Base-by-base conservation (phyloP, 352 stramenopile genomes). In the Globisporangium alternatum region DNA sequence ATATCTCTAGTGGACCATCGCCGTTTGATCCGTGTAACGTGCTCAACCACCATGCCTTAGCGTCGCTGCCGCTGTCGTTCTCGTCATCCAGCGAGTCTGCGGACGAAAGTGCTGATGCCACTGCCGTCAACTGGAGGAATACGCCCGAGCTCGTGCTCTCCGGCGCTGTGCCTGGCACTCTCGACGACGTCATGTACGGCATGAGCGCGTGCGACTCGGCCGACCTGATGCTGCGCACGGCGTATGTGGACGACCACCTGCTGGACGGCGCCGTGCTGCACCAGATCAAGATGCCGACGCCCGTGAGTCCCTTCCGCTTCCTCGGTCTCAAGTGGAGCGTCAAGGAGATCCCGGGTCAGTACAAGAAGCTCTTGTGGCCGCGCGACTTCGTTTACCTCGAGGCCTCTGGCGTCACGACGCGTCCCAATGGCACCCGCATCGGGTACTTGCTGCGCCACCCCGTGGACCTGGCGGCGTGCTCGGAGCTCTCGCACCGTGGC, bases 121-220 rank as follows among this genome's bases (percentile, higher is more conserved):
- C 58, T 17, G 59, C 67, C 19, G 45, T 66, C 21, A 55, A 57
- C 19, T 70, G 71, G 2, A 54, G 22, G 10, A 44, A 51, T 0
- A 31, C 25, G 25, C 60, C 60, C 6, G 52, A 65, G 49, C 60
- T 71, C 3, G 56, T 66, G 3, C 51, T 80, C 39, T 69, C 65
- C 10, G 76, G 76, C 1, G 65, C 74, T 7, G 22, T 81, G 13
- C 22, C 66, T 0, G 76, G 76, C 6, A 59, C 41, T 30, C 55
- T 84, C 7, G 67, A 64, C 44, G 74, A 82, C 59, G 62, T 70
- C 44, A 70, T 82, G 55, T 78, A 75, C 51, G 76, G 76, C 13
- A 60, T 81, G 43, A n/a, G 62, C 13, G 65, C 69, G 13, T 64
- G 60, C 2, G 66, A 77, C 21, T 66, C 74, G 22, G 48, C 65